Percentiles rank a stretch among this genome's conserved stretches.
Conservation (phyloP, 345 rosid species). For the Melastoma malabathricum region DNA sequence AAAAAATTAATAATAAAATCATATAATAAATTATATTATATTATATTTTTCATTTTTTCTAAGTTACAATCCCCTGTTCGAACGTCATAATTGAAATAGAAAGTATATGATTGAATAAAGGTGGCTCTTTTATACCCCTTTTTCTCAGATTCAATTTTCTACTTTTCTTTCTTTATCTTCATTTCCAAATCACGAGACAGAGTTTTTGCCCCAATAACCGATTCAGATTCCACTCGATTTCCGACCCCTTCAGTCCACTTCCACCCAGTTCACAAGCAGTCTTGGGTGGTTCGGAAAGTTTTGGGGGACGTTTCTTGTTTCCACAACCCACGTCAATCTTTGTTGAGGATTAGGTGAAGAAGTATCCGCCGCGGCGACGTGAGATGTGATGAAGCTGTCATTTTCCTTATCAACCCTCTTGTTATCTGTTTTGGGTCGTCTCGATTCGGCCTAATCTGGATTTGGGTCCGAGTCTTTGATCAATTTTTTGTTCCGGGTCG, state of each 20-base stretch:
- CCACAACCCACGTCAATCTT: conserved; percentile 9
- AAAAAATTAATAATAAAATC: too few relatives aligned
- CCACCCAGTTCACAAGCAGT: background rate
- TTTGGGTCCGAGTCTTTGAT: conserved; percentile 8
- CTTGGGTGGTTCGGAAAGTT: conserved; percentile 6
- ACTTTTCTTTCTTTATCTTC: too few relatives aligned
- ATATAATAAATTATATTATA: too few relatives aligned
- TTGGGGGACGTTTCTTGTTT: conserved; percentile 2
- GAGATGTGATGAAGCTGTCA: conserved; percentile 13
- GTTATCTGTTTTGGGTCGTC: too few relatives aligned
- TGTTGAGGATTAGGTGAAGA: conserved; percentile 18
- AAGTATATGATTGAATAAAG: too few relatives aligned
- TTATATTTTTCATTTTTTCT: too few relatives aligned
- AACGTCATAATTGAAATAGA: too few relatives aligned
- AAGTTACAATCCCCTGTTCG: too few relatives aligned
- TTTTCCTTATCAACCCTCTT: background rate
- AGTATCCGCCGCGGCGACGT: too few relatives aligned
- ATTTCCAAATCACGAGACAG: too few relatives aligned
- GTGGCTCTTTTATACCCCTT: too few relatives aligned
- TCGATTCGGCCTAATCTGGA: conserved; percentile 13
- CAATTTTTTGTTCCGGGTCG: conserved; percentile 1
- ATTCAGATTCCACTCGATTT: background rate
- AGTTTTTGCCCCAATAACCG: background rate
- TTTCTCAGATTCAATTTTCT: too few relatives aligned
- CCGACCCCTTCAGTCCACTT: background rate